Evolutionary conservation across 208 protist genomes (phyloP).

Genomic region (Leishmania lainsoni): DNA sequence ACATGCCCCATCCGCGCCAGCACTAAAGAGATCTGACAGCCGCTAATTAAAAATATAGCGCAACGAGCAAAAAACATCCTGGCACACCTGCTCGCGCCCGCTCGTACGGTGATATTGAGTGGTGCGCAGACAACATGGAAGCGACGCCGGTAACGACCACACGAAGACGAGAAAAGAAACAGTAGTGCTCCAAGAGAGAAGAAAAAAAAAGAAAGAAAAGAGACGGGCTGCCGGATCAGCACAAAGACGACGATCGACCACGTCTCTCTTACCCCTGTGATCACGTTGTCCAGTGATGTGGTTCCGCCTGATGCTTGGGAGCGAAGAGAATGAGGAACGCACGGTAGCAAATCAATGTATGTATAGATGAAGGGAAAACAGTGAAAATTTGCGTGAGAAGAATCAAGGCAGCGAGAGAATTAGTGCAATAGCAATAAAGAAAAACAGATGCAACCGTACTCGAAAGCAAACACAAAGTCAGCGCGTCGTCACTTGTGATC

Average conservation of each 20-base stretch:
- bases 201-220: not conserved
- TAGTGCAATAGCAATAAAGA: not conserved
- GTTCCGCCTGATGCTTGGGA: not conserved
- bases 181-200: no score
- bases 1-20: no score
- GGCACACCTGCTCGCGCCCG: not conserved
- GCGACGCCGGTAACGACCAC: not conserved
- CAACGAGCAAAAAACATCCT: not conserved
- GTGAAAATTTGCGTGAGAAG: not conserved
- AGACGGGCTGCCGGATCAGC: not conserved
- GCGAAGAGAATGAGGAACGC: conserved; percentile 7
- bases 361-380: not conserved
- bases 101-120: not conserved
- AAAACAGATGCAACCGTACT: conserved; percentile 1
- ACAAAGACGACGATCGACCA: no score
- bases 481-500: not conserved
- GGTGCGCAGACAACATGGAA: not conserved
- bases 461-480: not conserved
- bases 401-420: not conserved
- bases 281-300: no score
- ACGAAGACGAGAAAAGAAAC: no score
- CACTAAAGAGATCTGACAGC: no score
- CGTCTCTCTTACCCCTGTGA: no score
- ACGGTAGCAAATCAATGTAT: not conserved
- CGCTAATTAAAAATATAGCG: not conserved